Conservation (phyloP, 257 asterid genomes). For the Solanum corneliomulleri region DNA sequence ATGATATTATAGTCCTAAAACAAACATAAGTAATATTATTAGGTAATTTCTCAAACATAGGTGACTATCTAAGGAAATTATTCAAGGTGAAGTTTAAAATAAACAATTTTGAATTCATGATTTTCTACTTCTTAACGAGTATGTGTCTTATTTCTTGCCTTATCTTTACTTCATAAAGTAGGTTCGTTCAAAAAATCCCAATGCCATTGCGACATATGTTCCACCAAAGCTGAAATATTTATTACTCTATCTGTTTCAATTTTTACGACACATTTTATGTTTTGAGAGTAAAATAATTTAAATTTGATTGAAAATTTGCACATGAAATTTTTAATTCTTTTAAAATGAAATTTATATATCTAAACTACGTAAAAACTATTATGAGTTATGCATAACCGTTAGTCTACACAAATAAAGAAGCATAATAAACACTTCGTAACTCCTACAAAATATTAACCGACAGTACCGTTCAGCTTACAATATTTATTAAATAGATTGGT, state of each 20-base stretch:
- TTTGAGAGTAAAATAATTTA: too few species aligned
- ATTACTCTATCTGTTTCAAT: rapidly evolving
- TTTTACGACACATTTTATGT: too few species aligned
- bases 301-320: too few species aligned
- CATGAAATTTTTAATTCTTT: too few species aligned
- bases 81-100: neutral
- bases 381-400: neutral
- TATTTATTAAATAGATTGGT: neutral
- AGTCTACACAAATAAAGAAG: neutral
- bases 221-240: neutral
- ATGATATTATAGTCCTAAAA: too few species aligned
- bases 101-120: too few species aligned
- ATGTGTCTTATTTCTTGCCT: neutral
- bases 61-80: too few species aligned
- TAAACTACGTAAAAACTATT: too few species aligned
- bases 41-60: too few species aligned
- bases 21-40: too few species aligned
- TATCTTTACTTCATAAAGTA: neutral
- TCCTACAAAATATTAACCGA: neutral
- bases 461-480: neutral
- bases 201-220: neutral
- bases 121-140: neutral
- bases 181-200: neutral
- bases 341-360: too few species aligned
- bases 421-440: neutral